Conservation (phyloP, 345 rosid genomes). For the Melastoma malabathricum region DNA sequence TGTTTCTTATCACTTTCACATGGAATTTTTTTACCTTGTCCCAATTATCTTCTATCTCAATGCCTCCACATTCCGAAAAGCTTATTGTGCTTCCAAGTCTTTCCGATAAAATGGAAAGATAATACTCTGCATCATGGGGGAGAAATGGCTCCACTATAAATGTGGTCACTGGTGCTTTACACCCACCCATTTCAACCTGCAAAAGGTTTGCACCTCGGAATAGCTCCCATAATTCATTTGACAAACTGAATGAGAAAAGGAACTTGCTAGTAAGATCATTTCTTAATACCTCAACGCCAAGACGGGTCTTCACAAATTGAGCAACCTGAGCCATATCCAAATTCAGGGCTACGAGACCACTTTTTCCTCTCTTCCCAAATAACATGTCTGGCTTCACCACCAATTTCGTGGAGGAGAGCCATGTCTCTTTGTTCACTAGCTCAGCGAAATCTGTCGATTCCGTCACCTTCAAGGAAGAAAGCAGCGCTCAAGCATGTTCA, state of each 20-base stretch:
- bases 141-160: conserved; percentile 93
- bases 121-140: conserved; percentile 81
- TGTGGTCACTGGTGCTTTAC: conserved; percentile 84
- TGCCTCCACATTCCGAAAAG: conserved; percentile 95
- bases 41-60: conserved; percentile 98
- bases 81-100: conserved; percentile 83
- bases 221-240: not conserved
- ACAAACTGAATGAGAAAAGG: not conserved
- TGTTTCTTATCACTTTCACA: no score
- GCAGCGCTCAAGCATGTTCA: not conserved
- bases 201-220: not conserved
- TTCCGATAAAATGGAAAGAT: conserved; percentile 74
- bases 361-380: conserved; percentile 93
- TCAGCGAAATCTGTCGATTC: conserved; percentile 69
- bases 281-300: conserved; percentile 62
- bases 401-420: conserved; percentile 78
- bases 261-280: conserved; percentile 1
- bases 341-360: conserved; percentile 86
- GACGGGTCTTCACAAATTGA: conserved; percentile 78
- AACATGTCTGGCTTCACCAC: conserved; percentile 99
- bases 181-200: conserved; percentile 89
- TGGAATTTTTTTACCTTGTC: conserved; percentile 42
- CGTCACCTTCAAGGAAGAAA: conserved; percentile 41
- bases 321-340: conserved; percentile 95
- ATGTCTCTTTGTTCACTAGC: conserved; percentile 59